Conservation (phyloP, 192 early-diverging fungal genomes). For the Coemansia sp. region DNA sequence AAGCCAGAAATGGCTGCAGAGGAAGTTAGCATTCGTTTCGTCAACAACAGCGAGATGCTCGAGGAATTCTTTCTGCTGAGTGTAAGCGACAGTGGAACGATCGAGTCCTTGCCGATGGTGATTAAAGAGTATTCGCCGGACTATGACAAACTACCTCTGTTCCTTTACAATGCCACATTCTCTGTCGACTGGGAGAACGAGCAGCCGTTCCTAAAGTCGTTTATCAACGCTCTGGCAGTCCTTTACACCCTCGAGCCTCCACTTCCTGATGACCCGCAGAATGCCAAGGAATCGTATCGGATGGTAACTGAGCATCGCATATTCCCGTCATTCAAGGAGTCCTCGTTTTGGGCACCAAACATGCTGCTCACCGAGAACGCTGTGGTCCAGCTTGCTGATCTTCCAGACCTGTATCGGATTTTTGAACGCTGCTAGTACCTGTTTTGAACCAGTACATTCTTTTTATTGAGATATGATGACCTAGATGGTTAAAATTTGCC, state of each 20-base stretch:
- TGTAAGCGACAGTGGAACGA: constrained; percentile 62
- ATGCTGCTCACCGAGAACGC: constrained; percentile 60
- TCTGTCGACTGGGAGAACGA: constrained; percentile 87
- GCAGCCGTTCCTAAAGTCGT: constrained; percentile 75
- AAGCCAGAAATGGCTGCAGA: constrained; percentile 29
- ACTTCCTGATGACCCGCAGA: constrained; percentile 33
- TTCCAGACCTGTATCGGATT: constrained; percentile 90
- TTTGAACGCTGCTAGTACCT: constrained; percentile 88
- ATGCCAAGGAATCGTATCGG: constrained; percentile 55
- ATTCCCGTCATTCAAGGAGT: constrained; percentile 75
- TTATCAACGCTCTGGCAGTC: constrained; percentile 59
- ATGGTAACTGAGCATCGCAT: constrained; percentile 75
- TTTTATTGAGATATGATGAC: no score
- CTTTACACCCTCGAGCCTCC: constrained; percentile 57
- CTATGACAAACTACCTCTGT: constrained; percentile 81
- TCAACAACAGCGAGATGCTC: constrained; percentile 72
- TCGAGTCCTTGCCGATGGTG: constrained; percentile 77
- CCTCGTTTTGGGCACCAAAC: constrained; percentile 67
- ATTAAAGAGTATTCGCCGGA: constrained; percentile 79
- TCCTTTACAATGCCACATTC: constrained; percentile 75
- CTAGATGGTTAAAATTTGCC: not conserved
- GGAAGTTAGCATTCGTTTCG: constrained; percentile 23
- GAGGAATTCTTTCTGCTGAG: constrained; percentile 85
- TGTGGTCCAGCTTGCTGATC: constrained; percentile 75
- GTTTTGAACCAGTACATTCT: not conserved